Percentiles rank a stretch among this genome's conserved stretches.
phyloP scores from a whole-genome alignment of 495 filamentous ascomycete genomes.

The Aspergillus coremiiformis region DNA sequence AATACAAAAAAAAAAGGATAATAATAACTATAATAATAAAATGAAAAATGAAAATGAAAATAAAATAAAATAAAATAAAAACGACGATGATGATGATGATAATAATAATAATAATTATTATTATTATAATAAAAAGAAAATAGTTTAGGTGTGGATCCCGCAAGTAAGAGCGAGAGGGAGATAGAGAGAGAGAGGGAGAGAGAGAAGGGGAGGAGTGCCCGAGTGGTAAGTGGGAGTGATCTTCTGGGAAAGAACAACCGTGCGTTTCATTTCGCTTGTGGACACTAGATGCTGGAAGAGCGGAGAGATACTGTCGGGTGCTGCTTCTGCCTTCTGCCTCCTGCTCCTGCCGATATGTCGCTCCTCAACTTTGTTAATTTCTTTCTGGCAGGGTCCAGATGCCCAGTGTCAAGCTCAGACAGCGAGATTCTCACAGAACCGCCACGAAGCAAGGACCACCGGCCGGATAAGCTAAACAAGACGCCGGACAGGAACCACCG shows the following conservation, averaged over 20 bases:
- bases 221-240: conserved; percentile 1
- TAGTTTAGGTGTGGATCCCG: conserved; percentile 13
- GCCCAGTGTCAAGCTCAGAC: conserved; percentile 16
- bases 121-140: conserved; percentile 4
- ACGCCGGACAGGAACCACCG: conserved; percentile 17
- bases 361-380: neutral
- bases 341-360: conserved; percentile 1
- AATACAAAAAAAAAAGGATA: neutral
- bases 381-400: conserved; percentile 14
- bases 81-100: neutral
- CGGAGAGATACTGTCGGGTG: conserved; percentile 15
- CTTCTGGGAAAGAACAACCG: conserved; percentile 15
- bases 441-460: conserved; percentile 27
- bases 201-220: neutral
- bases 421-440: conserved; percentile 12
- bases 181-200: neutral
- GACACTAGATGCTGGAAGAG: too few species aligned
- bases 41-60: conserved; percentile 5
- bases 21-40: conserved; percentile 2
- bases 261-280: conserved; percentile 13
- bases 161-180: conserved; percentile 9
- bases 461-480: conserved; percentile 16
- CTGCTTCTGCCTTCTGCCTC: conserved; percentile 5
- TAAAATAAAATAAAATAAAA: conserved; percentile 6
- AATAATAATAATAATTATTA: neutral